Conservation (phyloP, 164 flowering plant genomes). For the Euptelea pleiosperma region DNA sequence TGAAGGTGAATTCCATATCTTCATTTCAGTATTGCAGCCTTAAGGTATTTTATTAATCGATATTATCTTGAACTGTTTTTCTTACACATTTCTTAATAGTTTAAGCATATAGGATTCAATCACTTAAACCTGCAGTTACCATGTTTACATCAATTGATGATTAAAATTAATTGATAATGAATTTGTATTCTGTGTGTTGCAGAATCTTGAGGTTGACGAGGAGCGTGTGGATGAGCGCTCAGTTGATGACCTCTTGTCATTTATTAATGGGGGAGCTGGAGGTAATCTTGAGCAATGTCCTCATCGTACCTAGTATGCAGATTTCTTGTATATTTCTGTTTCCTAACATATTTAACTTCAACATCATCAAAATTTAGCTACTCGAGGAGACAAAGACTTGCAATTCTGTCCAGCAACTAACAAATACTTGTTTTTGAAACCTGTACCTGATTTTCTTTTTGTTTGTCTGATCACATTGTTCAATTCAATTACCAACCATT, state of each 20-base stretch:
- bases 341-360: background rate
- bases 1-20: constrained; percentile 45
- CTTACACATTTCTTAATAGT: background rate
- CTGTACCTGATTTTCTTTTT: too few relatives aligned
- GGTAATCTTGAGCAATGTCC: constrained; percentile 20
- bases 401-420: background rate
- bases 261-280: constrained; percentile 64
- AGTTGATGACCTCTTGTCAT: constrained; percentile 84
- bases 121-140: background rate
- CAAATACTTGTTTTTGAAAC: too few relatives aligned
- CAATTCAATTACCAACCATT: too few relatives aligned
- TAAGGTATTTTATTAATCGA: too few relatives aligned
- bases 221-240: constrained; percentile 81
- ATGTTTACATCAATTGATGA: background rate
- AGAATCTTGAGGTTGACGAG: constrained; percentile 75
- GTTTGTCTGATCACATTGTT: too few relatives aligned
- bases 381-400: background rate
- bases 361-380: background rate
- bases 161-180: background rate
- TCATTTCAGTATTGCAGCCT: background rate
- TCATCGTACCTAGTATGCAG: constrained; percentile 1
- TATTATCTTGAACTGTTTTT: too few relatives aligned
- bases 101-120: background rate
- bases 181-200: constrained; percentile 21
- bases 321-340: background rate